phyloP scores from a whole-genome alignment of 352 stramenopile species.

The Pythium brassicae region DNA sequence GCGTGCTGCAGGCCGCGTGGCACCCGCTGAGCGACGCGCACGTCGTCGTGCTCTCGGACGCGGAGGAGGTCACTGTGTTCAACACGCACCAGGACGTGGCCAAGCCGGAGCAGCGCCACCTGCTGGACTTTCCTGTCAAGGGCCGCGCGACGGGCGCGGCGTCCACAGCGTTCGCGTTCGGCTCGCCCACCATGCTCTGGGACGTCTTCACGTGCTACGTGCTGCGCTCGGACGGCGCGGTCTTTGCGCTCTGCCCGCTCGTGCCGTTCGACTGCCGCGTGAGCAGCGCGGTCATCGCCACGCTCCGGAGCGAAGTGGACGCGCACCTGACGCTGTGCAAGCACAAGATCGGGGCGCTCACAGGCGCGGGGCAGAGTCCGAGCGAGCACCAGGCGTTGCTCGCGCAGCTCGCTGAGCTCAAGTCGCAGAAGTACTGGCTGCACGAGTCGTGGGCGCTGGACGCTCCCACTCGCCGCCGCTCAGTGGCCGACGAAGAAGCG shows the following conservation, averaged over 20 bases:
- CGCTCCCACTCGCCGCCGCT: constrained; percentile 5
- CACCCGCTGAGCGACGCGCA: constrained; percentile 71
- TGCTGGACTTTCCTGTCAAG: constrained; percentile 43
- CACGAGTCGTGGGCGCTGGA: constrained; percentile 49
- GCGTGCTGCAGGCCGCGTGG: constrained; percentile 55
- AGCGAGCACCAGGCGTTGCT: constrained; percentile 22
- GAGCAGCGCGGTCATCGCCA: constrained; percentile 33
- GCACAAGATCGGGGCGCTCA: constrained; percentile 26
- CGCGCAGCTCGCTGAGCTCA: constrained; percentile 48
- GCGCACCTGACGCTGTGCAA: constrained; percentile 52
- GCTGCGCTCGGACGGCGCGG: constrained; percentile 59
- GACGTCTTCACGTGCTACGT: constrained; percentile 77
- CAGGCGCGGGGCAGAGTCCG: neutral
- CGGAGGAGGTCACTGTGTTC: constrained; percentile 70
- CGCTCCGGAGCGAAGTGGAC: constrained; percentile 59
- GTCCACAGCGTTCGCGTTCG: constrained; percentile 59
- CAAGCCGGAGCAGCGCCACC: constrained; percentile 67
- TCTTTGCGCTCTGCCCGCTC: constrained; percentile 69
- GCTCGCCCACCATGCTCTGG: constrained; percentile 48
- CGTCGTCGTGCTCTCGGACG: constrained; percentile 68
- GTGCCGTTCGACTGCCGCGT: constrained; percentile 60
- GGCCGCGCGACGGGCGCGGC: constrained; percentile 20
- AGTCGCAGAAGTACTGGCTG: constrained; percentile 84
- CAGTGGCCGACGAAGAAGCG: neutral
- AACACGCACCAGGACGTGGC: constrained; percentile 59